Evolutionary conservation across 495 filamentous ascomycete genomes (phyloP).

Genomic region (Astrothelium macrocarpum): DNA sequence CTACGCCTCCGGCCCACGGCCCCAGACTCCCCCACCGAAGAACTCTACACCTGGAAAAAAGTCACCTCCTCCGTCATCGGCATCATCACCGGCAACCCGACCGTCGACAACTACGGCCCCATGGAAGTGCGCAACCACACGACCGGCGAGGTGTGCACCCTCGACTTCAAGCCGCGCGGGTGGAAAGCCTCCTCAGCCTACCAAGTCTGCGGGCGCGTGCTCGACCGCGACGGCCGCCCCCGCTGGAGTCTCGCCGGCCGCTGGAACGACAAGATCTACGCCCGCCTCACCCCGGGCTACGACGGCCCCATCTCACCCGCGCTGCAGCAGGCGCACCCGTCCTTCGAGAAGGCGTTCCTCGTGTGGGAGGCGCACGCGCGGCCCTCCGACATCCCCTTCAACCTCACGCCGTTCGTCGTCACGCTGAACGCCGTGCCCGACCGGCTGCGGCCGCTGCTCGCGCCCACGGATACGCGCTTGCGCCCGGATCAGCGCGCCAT

Average conservation of each 20-base stretch:
- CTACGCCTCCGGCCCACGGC: conserved; percentile 69
- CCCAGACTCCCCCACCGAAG: conserved; percentile 42
- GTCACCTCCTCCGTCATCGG: conserved; percentile 95
- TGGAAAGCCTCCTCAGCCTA: conserved; percentile 91
- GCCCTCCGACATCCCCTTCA: conserved; percentile 83
- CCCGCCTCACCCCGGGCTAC: conserved; percentile 82
- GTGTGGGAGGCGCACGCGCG: conserved; percentile 84
- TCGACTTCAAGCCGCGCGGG: conserved; percentile 91
- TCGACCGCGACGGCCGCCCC: conserved; percentile 61
- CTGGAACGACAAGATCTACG: conserved; percentile 97
- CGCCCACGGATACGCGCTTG: conserved; percentile 84
- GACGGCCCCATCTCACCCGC: conserved; percentile 58
- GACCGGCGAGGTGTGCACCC: conserved; percentile 77
- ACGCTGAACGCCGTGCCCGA: conserved; percentile 86
- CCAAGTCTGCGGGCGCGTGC: conserved; percentile 74
- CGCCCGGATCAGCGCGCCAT: conserved; percentile 96
- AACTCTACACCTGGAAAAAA: conserved; percentile 98
- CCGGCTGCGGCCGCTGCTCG: conserved; percentile 57
- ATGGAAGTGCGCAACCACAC: conserved; percentile 98
- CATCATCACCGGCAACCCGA: conserved; percentile 92
- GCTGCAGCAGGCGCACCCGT: conserved; percentile 31
- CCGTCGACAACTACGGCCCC: conserved; percentile 94
- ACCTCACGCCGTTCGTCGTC: conserved; percentile 90
- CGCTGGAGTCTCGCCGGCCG: conserved; percentile 84
- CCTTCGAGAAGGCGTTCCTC: conserved; percentile 57